Base-by-base conservation (phyloP, 768 basidiomycete genomes). In the Rhizopogon rudus region DNA sequence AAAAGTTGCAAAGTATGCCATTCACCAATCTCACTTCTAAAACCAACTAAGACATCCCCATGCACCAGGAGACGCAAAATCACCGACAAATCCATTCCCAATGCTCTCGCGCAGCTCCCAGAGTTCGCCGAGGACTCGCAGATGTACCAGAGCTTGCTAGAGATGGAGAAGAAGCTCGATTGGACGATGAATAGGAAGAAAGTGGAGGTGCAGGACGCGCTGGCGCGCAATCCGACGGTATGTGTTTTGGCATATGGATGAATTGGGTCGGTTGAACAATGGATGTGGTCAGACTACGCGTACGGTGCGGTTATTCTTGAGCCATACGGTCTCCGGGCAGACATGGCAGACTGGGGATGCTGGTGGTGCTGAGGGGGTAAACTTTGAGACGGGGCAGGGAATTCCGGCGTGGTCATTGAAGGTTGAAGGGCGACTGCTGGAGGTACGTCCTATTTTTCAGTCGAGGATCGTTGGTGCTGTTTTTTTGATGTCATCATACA, bases 141-240 rank as follows among this genome's bases (percentile, higher is more conserved):
- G 55, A 91, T 95, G 81, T 97, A 96, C 70, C 83, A 86, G 57
- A 86, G 91, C 62, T 74, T 97, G 40, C 70, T 94, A 28, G 87
- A 89, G 60, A 91, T 91, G 84, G 94, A 97, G 67, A 81, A 89
- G 55, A 91, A 88, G 67, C 75, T 98, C 14, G 94, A 98, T 70
- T 97, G 95, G 95, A 95, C 93, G 3, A 88, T 95, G 78, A 85
- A 84, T 66, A 78, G 95, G 67, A 96, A 96, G 72, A 84, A 81
- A 61, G 87, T 87, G 9, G 94, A 98, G 67, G 85, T 98, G 33
- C 90, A 93, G 65, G 94, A 98, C 65, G 84, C 92, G n/a, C 66
- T 95, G 44, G 80, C 81, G 20, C 80, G 87, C 55, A 84, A 81
- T 35, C 83, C 88, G 17, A 82, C 84, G 5, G 93, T 64, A 55